Evolutionary conservation across 2,329 filamentous ascomycete genomes (phyloP), one percentile per base, ranked within the genome.

Genomic region (Colletotrichum lindemuthianum): DNA sequence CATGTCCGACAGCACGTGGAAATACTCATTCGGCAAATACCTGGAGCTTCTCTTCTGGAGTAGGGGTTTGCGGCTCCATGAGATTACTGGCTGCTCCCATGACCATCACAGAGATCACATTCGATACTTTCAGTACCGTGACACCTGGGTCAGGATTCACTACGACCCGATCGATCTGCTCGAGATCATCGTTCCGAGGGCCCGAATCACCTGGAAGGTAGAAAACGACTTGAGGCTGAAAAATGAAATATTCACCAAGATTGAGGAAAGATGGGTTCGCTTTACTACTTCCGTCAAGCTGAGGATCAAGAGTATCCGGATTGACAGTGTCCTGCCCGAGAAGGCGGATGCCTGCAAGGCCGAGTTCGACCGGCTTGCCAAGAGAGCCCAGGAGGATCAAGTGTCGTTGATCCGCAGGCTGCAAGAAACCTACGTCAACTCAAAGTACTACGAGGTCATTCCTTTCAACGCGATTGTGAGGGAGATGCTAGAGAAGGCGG

Each of bases 41-140:
- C 83, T 99, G n/a, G 96, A 99, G 77, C 82, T 99, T 15, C 93
- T 94, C 2, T 98, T 98, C 76, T 99, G 95, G 94, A 95, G 94
- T 72, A 91, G 88, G 45, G 91, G 92, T 41, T 80, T 98, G 52
- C 91, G 89, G 73, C 88, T 90, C 70, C 89, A 86, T 69, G 88
- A 90, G 49, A 88, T 89, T 34, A 82, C 92, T 41, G 81, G 76
- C 56, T 99, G 96, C 74, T 87, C 92, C 13, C 96, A 99, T 74
- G 95, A 99, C 73, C 89, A 97, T 63, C 93, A 97, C 75, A 89
- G 90, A 65, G 92, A 99, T 71, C 95, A 98, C 75, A 86, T 97
- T 53, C 89, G 95, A 36, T 98, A 95, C 75, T 99, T 99, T 76
- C 92, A 93, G 48, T 91, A 92, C 73, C 90, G 91, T 65, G 93